Percentiles rank a stretch among this genome's conserved stretches.
phyloP scores from a whole-genome alignment of 345 rosid genomes.

The Acer campestre region DNA sequence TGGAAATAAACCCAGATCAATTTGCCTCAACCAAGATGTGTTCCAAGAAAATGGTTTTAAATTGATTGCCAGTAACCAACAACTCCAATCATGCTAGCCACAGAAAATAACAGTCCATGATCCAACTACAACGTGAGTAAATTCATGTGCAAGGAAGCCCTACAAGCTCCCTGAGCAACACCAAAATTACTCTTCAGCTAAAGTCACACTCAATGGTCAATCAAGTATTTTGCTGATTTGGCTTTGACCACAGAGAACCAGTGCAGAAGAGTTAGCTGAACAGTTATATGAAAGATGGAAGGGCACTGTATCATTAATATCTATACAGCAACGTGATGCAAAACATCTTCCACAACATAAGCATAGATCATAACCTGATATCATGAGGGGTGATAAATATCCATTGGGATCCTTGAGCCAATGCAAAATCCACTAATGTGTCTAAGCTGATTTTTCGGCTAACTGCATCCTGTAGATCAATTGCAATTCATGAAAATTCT shows the following conservation, averaged over 20 bases:
- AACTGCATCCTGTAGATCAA: conserved; percentile 77
- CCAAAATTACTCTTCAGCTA: conserved; percentile 4
- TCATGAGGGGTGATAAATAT: conserved; percentile 98
- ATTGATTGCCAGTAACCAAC: not conserved
- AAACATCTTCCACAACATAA: not conserved
- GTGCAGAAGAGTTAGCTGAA: not conserved
- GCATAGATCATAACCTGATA: conserved; percentile 56
- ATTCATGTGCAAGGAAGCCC: not conserved
- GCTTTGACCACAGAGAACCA: not conserved
- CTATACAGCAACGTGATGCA: not conserved
- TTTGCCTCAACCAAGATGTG: not conserved
- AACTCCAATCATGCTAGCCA: not conserved
- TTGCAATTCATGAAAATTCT: not conserved
- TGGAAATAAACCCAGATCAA: not conserved
- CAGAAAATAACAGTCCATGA: not conserved
- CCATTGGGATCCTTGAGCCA: conserved; percentile 88
- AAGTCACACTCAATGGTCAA: not conserved
- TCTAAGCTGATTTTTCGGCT: conserved; percentile 95
- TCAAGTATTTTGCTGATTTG: not conserved
- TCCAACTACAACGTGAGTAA: not conserved
- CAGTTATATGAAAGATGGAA: not conserved
- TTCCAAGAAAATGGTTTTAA: not conserved
- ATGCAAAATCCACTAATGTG: conserved; percentile 83
- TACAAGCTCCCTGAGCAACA: not conserved
- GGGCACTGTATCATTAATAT: not conserved